phyloP scores from a whole-genome alignment of 1,284 basidiomycete genomes.

The Ceraceosorus bombacis region DNA sequence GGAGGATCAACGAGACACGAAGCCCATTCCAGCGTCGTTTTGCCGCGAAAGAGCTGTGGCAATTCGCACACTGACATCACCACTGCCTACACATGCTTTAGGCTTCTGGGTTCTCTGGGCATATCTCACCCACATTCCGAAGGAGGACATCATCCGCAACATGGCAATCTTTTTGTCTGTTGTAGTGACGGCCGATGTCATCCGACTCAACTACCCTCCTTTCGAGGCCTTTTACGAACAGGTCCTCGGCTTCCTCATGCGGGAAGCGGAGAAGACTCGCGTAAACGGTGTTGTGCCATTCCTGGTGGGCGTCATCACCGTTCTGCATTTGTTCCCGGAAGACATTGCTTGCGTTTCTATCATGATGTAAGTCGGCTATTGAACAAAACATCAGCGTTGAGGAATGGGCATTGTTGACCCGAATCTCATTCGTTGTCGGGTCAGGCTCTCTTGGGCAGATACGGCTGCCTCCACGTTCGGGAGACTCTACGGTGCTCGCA shows the following conservation, averaged over 20 bases:
- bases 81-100: constrained; percentile 42
- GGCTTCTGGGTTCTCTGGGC: constrained; percentile 78
- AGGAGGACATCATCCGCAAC: constrained; percentile 57
- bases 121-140: constrained; percentile 52
- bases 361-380: constrained; percentile 25
- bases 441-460: constrained; percentile 89
- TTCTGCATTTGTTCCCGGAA: constrained; percentile 57
- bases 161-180: constrained; percentile 64
- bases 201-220: constrained; percentile 63
- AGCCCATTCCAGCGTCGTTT: constrained; percentile 1
- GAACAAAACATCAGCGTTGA: not conserved
- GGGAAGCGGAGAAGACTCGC: constrained; percentile 68
- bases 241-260: constrained; percentile 79
- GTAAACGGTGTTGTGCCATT: constrained; percentile 83
- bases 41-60: constrained; percentile 9
- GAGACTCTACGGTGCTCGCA: constrained; percentile 69
- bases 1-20: constrained; percentile 4
- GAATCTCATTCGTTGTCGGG: not conserved
- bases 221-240: constrained; percentile 73
- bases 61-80: constrained; percentile 1
- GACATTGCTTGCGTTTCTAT: constrained; percentile 45
- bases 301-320: constrained; percentile 78
- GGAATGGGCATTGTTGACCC: too few species aligned
- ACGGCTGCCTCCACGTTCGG: constrained; percentile 90
- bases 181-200: constrained; percentile 67